These are phyloP conservation scores for Harrya chromipes DNA, from an alignment of 768 basidiomycete species.

Conservation along the genomic window DNA sequence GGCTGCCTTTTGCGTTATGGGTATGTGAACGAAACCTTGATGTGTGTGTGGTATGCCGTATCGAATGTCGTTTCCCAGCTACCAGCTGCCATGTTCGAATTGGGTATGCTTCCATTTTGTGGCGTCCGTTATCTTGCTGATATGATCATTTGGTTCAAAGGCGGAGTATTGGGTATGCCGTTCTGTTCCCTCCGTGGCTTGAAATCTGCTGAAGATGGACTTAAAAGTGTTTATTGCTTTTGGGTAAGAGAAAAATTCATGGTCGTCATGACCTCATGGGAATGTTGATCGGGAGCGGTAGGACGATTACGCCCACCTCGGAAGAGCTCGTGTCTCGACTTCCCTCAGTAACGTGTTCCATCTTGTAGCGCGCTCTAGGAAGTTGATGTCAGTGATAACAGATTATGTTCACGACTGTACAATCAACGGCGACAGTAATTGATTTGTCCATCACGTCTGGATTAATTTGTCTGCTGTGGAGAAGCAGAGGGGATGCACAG, in stretches of 20 bases:
- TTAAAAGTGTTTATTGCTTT: constrained; percentile 9
- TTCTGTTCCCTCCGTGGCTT: not conserved
- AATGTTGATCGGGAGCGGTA: constrained; percentile 2
- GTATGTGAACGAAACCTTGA: constrained; percentile 6
- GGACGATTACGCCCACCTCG: constrained; percentile 13
- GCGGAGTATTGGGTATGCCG: constrained; percentile 11
- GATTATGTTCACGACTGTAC: constrained; percentile 7
- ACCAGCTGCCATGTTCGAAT: constrained; percentile 15
- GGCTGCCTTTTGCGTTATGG: constrained; percentile 13
- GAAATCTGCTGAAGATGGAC: constrained; percentile 1
- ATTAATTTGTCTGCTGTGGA: constrained; percentile 11
- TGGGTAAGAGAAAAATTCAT: constrained; percentile 4
- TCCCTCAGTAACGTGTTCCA: constrained; percentile 2
- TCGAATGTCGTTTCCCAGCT: constrained; percentile 8
- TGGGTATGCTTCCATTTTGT: constrained; percentile 6
- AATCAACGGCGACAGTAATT: constrained; percentile 7
- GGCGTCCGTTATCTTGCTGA: not conserved
- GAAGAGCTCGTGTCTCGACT: constrained; percentile 7
- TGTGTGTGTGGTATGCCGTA: not conserved
- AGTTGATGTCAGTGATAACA: not conserved
- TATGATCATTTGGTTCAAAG: constrained; percentile 7
- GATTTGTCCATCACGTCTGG: constrained; percentile 16
- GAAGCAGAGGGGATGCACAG: constrained; percentile 15
- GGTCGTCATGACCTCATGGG: not conserved
- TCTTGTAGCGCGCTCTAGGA: not conserved